Evolutionary conservation across 345 rosid genomes (phyloP).

Genomic region (Populus davidiana): DNA sequence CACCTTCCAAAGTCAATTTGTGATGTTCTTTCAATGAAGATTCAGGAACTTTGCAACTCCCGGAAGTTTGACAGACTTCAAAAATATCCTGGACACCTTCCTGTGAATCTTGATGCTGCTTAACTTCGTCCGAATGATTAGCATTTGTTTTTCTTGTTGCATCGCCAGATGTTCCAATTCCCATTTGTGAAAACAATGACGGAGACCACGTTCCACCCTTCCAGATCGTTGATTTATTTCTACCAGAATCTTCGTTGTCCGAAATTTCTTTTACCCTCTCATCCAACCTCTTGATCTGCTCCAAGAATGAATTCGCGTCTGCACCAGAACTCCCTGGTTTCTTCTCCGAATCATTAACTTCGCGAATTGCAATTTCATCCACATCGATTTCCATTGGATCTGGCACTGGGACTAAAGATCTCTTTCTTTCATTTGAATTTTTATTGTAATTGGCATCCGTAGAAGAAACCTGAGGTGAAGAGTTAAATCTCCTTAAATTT

Average conservation of each 20-base stretch:
- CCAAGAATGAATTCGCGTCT: conserved; percentile 50
- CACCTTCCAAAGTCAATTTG: conserved; percentile 25
- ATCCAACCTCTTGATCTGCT: conserved; percentile 54
- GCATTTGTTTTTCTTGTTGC: conserved; percentile 24
- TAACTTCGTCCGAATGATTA: conserved; percentile 30
- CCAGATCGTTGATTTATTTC: conserved; percentile 24
- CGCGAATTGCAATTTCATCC: conserved; percentile 29
- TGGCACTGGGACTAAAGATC: conserved; percentile 4
- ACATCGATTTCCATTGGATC: conserved; percentile 8
- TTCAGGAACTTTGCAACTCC: conserved; percentile 12
- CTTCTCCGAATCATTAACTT: conserved; percentile 34
- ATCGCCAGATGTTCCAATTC: conserved; percentile 23
- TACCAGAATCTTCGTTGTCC: conserved; percentile 31
- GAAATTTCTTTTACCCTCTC: conserved; percentile 39
- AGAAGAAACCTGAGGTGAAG: conserved; percentile 29
- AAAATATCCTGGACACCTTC: conserved; percentile 52
- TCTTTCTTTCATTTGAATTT: conserved; percentile 16
- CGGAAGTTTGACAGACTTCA: conserved; percentile 52
- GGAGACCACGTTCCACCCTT: conserved; percentile 42
- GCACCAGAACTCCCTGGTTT: conserved; percentile 19
- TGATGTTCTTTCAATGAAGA: conserved; percentile 9
- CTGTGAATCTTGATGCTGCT: conserved; percentile 17
- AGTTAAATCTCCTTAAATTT: conserved; percentile 34
- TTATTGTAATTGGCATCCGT: conserved; percentile 29
- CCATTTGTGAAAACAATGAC: conserved; percentile 33